These are phyloP conservation scores for Tricladium varicosporioides DNA, from an alignment of 2,329 filamentous ascomycete genomes.

Conservation along the genomic window DNA sequence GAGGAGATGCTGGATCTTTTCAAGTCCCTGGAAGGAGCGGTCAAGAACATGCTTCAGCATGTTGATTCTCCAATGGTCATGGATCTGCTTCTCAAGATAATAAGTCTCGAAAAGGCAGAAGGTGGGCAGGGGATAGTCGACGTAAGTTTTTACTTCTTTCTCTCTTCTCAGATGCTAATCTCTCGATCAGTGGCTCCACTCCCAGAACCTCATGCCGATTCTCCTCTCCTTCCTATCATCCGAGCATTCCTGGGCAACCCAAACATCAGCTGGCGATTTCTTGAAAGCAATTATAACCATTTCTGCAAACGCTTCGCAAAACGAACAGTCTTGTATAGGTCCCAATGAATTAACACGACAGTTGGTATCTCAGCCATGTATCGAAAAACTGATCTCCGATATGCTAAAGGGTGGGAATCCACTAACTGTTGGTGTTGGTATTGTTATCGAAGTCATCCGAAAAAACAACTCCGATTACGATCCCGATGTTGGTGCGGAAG, in stretches of 20 bases:
- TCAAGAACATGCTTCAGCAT: constrained; percentile 84
- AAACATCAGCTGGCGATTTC: constrained; percentile 96
- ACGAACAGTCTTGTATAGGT: constrained; percentile 97
- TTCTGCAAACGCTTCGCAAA: constrained; percentile 95
- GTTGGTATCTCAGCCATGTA: constrained; percentile 81
- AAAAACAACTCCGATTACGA: constrained; percentile 99
- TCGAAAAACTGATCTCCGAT: constrained; percentile 79
- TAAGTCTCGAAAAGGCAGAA: constrained; percentile 90
- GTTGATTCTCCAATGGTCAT: constrained; percentile 98
- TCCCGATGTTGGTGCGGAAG: constrained; percentile 80
- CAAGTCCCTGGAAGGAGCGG: constrained; percentile 76
- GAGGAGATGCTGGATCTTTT: constrained; percentile 93
- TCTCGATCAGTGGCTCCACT: constrained; percentile 75
- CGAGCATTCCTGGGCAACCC: constrained; percentile 82
- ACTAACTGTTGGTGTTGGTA: constrained; percentile 92
- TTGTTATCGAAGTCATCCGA: constrained; percentile 96
- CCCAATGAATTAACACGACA: constrained; percentile 96
- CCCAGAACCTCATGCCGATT: constrained; percentile 81
- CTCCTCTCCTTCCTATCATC: constrained; percentile 84
- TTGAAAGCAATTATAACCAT: constrained; percentile 99
- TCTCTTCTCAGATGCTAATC: constrained; percentile 3
- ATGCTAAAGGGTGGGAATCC: constrained; percentile 95
- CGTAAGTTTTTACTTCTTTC: constrained; percentile 49
- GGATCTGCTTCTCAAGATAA: constrained; percentile 95
- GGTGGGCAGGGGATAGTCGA: constrained; percentile 91